Conservation (phyloP, 176 grass and related monocot species). For the Ampelocalamus luodianensis region DNA sequence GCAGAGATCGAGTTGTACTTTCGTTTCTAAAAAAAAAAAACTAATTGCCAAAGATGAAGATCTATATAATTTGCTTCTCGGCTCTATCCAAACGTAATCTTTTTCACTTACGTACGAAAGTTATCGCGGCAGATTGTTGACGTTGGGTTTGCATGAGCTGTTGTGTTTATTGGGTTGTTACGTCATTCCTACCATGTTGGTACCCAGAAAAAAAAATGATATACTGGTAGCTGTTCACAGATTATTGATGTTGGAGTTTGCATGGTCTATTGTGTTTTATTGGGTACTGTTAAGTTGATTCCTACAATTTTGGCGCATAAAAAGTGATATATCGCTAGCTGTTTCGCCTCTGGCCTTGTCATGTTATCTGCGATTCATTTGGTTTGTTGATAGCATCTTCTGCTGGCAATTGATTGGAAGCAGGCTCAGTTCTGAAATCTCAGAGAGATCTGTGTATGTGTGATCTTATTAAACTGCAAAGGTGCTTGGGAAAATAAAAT, state of each 20-base stretch:
- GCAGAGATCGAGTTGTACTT: too few species aligned
- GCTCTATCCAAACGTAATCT: conserved; percentile 3
- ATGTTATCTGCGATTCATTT: background rate
- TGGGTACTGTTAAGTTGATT: background rate
- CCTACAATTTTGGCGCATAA: background rate
- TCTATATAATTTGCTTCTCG: background rate
- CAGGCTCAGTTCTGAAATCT: too few species aligned
- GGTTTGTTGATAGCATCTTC: background rate
- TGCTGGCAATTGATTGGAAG: background rate
- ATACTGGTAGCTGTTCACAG: background rate
- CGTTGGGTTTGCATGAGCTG: background rate
- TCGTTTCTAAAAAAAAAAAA: too few species aligned
- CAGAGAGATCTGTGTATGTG: background rate
- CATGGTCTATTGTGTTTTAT: background rate
- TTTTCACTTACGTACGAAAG: background rate
- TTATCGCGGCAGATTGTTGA: background rate
- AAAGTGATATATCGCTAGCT: background rate
- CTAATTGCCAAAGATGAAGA: background rate
- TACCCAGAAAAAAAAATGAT: background rate
- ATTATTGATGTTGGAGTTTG: background rate
- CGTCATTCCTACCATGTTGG: background rate
- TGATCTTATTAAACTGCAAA: too few species aligned
- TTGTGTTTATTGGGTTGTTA: background rate
- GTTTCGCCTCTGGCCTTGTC: background rate
- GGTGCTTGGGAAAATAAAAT: background rate